Conservation (phyloP, 176 grass and related monocot species). For the Musa troglodytarum region DNA sequence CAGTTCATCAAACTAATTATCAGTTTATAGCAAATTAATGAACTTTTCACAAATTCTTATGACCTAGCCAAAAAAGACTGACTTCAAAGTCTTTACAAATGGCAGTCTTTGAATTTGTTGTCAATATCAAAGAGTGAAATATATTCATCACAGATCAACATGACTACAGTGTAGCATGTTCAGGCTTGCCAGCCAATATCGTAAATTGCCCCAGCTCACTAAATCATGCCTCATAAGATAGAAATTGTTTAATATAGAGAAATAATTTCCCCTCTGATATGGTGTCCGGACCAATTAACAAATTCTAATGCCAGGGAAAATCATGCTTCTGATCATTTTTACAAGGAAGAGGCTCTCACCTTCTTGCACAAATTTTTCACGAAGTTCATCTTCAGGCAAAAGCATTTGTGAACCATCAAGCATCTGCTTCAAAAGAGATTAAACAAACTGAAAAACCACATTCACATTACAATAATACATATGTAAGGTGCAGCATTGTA, state of each 20-base stretch:
- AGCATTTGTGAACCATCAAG: conserved; percentile 52
- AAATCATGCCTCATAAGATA: too few species aligned
- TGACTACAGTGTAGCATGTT: too few species aligned
- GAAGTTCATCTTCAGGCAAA: conserved; percentile 48
- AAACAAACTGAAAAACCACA: background rate
- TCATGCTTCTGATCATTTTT: background rate
- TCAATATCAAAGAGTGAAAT: background rate
- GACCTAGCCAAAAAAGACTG: background rate
- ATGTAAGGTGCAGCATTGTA: background rate
- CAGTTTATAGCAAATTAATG: background rate
- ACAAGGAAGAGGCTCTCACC: conserved; percentile 31
- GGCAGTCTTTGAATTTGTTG: background rate
- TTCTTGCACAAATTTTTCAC: conserved; percentile 60
- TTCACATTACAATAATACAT: background rate
- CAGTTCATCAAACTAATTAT: background rate
- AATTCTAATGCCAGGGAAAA: too few species aligned
- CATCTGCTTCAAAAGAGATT: conserved; percentile 45
- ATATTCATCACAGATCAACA: background rate
- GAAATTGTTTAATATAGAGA: too few species aligned
- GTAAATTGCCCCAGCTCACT: too few species aligned
- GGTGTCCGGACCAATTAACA: too few species aligned
- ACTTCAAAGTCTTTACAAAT: background rate
- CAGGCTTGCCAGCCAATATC: too few species aligned
- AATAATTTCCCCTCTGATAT: too few species aligned
- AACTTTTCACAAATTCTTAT: background rate